Evolutionary conservation across 148 eudicot genomes (phyloP).

Genomic region (Vaccinium macrocarpon): DNA sequence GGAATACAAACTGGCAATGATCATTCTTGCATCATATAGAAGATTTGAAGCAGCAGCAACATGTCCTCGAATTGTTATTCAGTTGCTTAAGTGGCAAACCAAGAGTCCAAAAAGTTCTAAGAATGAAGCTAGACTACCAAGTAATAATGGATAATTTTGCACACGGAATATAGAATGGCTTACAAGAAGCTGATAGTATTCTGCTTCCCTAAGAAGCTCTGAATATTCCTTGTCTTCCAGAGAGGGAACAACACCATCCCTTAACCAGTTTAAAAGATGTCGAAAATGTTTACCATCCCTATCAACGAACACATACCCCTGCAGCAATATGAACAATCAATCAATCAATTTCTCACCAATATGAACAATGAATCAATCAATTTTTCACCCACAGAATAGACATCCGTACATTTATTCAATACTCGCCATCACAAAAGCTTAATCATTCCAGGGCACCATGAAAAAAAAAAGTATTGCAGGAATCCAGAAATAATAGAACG

Average conservation of each 20-base stretch:
- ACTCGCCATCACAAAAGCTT: background rate
- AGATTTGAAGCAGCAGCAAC: background rate
- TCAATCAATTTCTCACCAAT: background rate
- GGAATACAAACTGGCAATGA: background rate
- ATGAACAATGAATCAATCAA: constrained; percentile 2
- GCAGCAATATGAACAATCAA: constrained; percentile 23
- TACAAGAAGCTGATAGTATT: constrained; percentile 85
- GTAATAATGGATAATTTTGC: constrained; percentile 2
- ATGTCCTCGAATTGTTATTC: background rate
- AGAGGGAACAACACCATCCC: constrained; percentile 83
- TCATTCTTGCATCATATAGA: background rate
- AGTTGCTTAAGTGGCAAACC: background rate
- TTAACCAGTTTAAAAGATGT: constrained; percentile 87
- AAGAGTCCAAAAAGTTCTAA: background rate
- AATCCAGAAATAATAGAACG: background rate
- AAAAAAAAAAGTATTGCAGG: background rate
- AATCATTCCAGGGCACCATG: background rate
- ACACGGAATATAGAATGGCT: constrained; percentile 23
- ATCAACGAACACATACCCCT: constrained; percentile 88
- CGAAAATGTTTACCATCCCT: constrained; percentile 95
- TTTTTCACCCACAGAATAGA: background rate
- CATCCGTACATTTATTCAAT: background rate
- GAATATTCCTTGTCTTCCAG: constrained; percentile 63
- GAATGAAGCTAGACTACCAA: background rate
- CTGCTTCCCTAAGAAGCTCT: constrained; percentile 87